Conservation (phyloP, 192 early-diverging fungal species). For the Coemansia sp. region DNA sequence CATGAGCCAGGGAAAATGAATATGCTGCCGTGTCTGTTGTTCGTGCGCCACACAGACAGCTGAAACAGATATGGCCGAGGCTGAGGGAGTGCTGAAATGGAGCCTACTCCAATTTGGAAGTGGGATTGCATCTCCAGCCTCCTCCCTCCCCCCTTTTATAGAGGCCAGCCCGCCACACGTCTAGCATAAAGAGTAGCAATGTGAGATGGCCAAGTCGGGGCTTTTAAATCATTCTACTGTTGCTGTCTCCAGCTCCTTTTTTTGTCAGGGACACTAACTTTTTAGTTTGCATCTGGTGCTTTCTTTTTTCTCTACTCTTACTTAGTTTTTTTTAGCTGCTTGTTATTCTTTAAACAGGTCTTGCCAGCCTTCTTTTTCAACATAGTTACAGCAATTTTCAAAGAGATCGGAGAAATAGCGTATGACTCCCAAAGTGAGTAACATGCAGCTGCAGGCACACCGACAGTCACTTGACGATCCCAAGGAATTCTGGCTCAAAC, state of each 20-base stretch:
- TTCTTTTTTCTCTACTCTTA: background rate
- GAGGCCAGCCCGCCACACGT: background rate
- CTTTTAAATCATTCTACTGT: background rate
- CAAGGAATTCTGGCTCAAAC: conserved; percentile 45
- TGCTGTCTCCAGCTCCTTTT: background rate
- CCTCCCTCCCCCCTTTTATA: background rate
- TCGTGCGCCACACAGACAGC: background rate
- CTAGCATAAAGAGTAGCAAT: background rate
- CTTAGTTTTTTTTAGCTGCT: background rate
- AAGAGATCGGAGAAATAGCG: background rate
- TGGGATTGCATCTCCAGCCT: background rate
- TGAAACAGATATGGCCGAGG: background rate
- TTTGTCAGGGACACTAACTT: background rate
- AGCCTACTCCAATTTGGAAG: background rate
- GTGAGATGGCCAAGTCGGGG: background rate
- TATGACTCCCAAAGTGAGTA: background rate
- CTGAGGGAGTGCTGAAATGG: background rate
- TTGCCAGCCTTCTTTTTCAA: background rate
- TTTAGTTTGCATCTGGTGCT: background rate
- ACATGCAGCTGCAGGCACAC: conserved; percentile 34
- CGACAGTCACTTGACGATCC: conserved; percentile 37
- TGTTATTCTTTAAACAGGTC: background rate
- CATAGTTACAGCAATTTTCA: background rate
- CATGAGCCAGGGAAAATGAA: background rate
- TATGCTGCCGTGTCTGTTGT: background rate